Conservation (phyloP, 495 filamentous ascomycete species). For the Podospora tetraspora region DNA sequence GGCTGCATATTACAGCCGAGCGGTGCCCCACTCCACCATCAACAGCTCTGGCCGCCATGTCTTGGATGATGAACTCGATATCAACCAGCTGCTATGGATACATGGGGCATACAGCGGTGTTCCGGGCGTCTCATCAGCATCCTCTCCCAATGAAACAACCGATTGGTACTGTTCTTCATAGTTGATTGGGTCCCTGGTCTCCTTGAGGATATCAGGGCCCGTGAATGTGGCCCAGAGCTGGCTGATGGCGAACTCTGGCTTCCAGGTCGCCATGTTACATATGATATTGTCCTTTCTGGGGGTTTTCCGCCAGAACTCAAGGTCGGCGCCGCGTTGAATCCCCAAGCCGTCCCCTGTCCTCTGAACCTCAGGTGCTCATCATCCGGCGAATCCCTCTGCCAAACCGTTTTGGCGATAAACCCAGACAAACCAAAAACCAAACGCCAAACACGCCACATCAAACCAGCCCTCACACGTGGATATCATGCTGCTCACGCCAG, state of each 20-base stretch:
- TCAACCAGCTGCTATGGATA: background rate
- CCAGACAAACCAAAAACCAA: conserved; percentile 4
- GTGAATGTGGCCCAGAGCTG: background rate
- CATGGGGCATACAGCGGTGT: background rate
- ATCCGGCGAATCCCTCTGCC: background rate
- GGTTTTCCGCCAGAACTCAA: background rate
- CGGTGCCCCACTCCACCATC: background rate
- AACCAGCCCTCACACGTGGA: conserved; percentile 12
- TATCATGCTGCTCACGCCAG: conserved; percentile 13
- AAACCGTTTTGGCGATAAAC: background rate
- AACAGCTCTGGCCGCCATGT: background rate
- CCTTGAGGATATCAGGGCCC: background rate
- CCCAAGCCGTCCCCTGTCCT: background rate
- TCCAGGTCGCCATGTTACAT: background rate
- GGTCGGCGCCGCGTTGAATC: background rate
- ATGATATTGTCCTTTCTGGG: background rate
- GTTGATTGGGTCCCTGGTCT: conserved; percentile 8
- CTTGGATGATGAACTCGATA: background rate
- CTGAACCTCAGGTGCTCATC: background rate
- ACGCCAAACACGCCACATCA: conserved; percentile 1
- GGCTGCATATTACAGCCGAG: background rate
- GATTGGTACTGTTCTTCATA: conserved; percentile 7
- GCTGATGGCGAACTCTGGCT: background rate
- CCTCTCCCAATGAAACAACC: background rate
- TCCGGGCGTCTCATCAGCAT: background rate